Base-by-base conservation (phyloP, 345 rosid genomes). In the Psidium friedrichsthalianum region DNA sequence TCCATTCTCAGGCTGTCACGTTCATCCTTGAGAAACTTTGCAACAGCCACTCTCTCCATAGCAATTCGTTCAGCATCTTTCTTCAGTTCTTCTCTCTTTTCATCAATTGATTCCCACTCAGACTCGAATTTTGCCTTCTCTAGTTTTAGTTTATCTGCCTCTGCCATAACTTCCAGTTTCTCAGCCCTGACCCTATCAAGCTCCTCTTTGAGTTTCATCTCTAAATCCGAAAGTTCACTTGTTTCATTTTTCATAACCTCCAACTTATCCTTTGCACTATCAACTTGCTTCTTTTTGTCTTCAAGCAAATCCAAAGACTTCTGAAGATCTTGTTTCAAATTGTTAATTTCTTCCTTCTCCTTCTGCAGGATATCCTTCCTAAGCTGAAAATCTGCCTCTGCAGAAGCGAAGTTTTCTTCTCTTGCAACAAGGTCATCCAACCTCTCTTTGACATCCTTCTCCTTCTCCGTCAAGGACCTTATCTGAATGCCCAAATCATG, bases 61-160 rank as follows among this genome's bases (percentile, higher is more conserved):
- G 90, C 89, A 74, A 95, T 85, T 74, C 87, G 87, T 54, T 93
- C 94, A 2, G 92, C 94, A 89, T 95, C 95, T 86, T 89, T 93
- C 84, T 81, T 85, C 47, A 98, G 89, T 86, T 96, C 95, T 88
- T 92, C 98, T 88, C 97, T 92, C 88, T 93, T 96, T 87, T 95
- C 99, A 88, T 98, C 98, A 88, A 98, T 96, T 85, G 92, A 90
- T 88, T 98, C 99, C 99, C 99, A 98, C 89, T 96, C 98, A 56
- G 93, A 83, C 91, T 98, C 98, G 88, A 96, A 96, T 89, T 95
- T 93, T 44, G 92, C 95, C 87, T 95, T 98, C 91, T 96, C 98
- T 58, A 84, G 87, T 86, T 95, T 89, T 89, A 97, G 85, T 86
- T 89, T 93, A 86, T 97, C 98, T 81, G 92, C 99, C 91, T 97